These are phyloP conservation scores for Spathaspora boniae DNA, from an alignment of 805 yeast genomes.

Conservation along the genomic window DNA sequence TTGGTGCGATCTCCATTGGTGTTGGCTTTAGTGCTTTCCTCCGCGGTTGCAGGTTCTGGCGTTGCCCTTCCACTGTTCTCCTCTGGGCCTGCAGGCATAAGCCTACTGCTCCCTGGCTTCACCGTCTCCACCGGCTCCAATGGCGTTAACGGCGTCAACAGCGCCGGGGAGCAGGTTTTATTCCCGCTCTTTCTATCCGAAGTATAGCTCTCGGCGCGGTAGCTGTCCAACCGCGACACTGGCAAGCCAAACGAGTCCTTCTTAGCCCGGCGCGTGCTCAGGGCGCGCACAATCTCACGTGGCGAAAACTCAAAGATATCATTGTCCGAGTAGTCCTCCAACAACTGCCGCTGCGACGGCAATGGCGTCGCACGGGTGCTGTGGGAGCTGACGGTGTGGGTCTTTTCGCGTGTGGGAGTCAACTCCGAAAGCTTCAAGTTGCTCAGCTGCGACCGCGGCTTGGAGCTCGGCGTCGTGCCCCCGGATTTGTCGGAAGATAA, in stretches of 20 bases:
- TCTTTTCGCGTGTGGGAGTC: not conserved
- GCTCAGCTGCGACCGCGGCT: slow-evolving; percentile 2
- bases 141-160: not conserved
- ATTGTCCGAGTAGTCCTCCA: slow-evolving; percentile 24
- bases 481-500: slow-evolving; percentile 2
- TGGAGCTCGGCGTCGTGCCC: slow-evolving; percentile 1
- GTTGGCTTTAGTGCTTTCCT: slow-evolving; percentile 2
- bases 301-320: slow-evolving; percentile 9
- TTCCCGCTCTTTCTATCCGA: not conserved
- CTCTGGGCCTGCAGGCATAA: slow-evolving; percentile 3
- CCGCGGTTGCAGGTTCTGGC: not conserved
- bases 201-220: slow-evolving; percentile 1
- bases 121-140: not conserved
- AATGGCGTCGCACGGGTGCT: slow-evolving; percentile 14
- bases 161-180: not conserved
- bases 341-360: slow-evolving; percentile 56
- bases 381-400: not conserved
- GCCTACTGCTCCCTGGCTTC: not conserved
- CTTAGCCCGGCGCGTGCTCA: slow-evolving; percentile 26
- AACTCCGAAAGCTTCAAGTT: not conserved
- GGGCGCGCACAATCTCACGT: slow-evolving; percentile 24
- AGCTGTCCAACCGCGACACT: slow-evolving; percentile 1
- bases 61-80: too few relatives aligned
- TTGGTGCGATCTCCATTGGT: not conserved
- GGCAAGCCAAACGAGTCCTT: slow-evolving; percentile 10